These are phyloP conservation scores for Abortiporus biennis DNA, from an alignment of 1,284 basidiomycete species.

Conservation along the genomic window DNA sequence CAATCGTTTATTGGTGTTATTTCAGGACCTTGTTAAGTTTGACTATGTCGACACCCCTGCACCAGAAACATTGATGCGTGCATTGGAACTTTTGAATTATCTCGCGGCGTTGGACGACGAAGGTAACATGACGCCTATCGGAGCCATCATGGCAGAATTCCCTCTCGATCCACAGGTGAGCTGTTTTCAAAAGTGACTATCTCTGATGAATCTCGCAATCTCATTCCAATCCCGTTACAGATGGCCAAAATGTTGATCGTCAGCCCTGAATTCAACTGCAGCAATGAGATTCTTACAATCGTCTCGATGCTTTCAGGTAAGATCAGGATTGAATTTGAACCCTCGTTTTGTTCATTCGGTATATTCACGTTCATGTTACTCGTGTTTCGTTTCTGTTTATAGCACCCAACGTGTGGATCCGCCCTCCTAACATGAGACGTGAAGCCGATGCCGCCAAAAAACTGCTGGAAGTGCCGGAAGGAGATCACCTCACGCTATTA, in stretches of 20 bases:
- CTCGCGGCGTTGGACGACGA: conserved; percentile 93
- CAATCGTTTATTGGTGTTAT: background rate
- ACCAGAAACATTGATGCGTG: conserved; percentile 97
- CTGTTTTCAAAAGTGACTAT: background rate
- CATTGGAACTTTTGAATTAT: conserved; percentile 91
- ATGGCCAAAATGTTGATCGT: conserved; percentile 93
- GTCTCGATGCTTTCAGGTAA: conserved; percentile 92
- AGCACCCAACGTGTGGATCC: conserved; percentile 61
- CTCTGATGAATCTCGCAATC: background rate
- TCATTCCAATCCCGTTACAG: conserved; percentile 25
- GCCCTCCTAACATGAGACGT: conserved; percentile 82
- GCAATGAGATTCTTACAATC: conserved; percentile 93
- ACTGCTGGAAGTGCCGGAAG: conserved; percentile 85
- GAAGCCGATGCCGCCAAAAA: conserved; percentile 94
- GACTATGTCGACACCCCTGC: conserved; percentile 97
- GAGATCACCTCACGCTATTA: conserved; percentile 92
- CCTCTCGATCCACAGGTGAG: conserved; percentile 91
- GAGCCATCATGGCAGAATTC: conserved; percentile 95
- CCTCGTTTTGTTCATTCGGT: background rate
- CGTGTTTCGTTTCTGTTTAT: no score
- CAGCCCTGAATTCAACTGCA: conserved; percentile 94
- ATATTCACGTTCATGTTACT: background rate
- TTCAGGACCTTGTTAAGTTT: conserved; percentile 81
- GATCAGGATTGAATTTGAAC: conserved; percentile 18
- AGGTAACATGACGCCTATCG: conserved; percentile 85